Evolutionary conservation across 306 rosid species (phyloP), one percentile per base, ranked within the genome.

Genomic region (Vachellia collinsii): DNA sequence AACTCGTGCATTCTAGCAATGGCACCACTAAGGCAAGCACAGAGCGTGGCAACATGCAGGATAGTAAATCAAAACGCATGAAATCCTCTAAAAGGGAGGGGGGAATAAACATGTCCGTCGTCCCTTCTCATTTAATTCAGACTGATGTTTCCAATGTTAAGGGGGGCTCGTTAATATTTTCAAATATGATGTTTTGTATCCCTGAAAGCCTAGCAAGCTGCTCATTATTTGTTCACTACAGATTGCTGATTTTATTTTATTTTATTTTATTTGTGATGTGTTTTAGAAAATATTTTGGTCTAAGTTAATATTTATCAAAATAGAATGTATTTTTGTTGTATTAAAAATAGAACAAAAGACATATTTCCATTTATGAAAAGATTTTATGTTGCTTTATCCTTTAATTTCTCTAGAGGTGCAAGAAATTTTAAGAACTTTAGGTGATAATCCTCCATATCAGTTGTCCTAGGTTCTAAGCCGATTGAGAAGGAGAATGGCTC

Each of bases 181-280:
- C 97, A 48, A 85, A 89, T 82, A 88, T 93, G 95, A 89, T 94
- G 94, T 91, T 93, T 77, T 93, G 99, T 94, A 94, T 94, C 99
- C 99, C 88, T 42, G 66, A 70, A 66, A 65, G 79, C 80, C 76
- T 75, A 13, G 53, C 77, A 68, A n/a, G 53, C 79, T 77, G 36
- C 47, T 69, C 67, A 51, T 53, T 43, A 61, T 50, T 38, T 80
- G 70, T 80, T 83, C 48, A 46, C 62, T 29, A 48, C 38, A 80
- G 36, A 62, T 77, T 72, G 65, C 77, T 59, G 20, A 44, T 38
- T 12, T 7, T 39, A 29, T 29, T 29, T 29, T 29, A 29, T 29
- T n/a, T n/a, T 29, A 29, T 84, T 66, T 56, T 67, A n/a, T 41
- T 47, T 14, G 37, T 11, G 29, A 72, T 29, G 19, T 38, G 71